Conservation (phyloP, 805 yeast genomes). For the Wickerhamomyces rabaulensis region DNA sequence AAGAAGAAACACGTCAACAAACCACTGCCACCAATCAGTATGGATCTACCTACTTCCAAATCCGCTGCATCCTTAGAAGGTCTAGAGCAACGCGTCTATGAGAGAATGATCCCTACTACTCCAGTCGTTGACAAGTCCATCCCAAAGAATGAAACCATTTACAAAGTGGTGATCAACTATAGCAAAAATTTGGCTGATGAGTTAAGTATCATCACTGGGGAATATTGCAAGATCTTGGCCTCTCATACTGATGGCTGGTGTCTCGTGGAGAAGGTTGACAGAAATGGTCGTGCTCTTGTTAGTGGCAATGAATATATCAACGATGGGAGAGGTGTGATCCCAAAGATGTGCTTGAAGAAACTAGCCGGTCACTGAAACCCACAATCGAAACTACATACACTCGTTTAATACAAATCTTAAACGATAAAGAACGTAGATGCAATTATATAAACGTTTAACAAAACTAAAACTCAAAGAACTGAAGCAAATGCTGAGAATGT, state of each 20-base stretch:
- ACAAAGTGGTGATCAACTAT: conserved; percentile 23
- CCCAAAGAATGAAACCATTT: conserved; percentile 9
- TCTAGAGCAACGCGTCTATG: conserved; percentile 14
- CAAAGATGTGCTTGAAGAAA: conserved; percentile 29
- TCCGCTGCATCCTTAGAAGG: conserved; percentile 12
- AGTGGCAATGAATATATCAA: conserved; percentile 23
- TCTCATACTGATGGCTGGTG: conserved; percentile 43
- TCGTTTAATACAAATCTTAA: background rate
- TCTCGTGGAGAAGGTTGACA: conserved; percentile 31
- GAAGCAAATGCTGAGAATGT: background rate
- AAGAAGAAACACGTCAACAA: conserved; percentile 5
- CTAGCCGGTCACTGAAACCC: background rate
- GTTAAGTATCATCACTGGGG: conserved; percentile 26
- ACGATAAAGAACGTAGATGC: background rate
- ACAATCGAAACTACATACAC: background rate
- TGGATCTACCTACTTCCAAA: background rate
- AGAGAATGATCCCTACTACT: conserved; percentile 17
- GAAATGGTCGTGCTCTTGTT: conserved; percentile 16
- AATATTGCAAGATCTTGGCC: conserved; percentile 29
- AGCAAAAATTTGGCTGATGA: conserved; percentile 33
- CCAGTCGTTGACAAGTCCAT: conserved; percentile 11
- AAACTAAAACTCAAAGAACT: too few relatives aligned
- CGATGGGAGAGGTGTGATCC: conserved; percentile 36
- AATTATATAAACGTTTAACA: background rate
- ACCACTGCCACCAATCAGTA: conserved; percentile 19